phyloP scores from a whole-genome alignment of 2,329 filamentous ascomycete genomes.

The Colletotrichum melonis region DNA sequence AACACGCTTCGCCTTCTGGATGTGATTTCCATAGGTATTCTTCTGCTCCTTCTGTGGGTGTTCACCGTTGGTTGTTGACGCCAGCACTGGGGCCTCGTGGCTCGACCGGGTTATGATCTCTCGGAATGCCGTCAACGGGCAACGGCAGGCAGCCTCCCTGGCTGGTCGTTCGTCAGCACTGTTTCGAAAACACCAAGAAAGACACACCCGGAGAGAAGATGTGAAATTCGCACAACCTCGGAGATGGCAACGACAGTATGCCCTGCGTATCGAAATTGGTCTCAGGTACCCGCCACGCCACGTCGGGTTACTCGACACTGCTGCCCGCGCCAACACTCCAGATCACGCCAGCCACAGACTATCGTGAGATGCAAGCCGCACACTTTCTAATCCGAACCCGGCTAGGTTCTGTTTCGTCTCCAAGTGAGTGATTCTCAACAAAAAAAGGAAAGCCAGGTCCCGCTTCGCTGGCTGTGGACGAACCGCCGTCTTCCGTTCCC shows the following conservation, averaged over 20 bases:
- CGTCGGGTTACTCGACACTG: constrained; percentile 2
- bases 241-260: neutral
- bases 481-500: neutral
- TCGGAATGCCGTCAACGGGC: neutral
- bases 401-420: constrained; percentile 30
- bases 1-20: constrained; percentile 1
- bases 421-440: constrained; percentile 32
- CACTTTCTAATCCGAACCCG: constrained; percentile 19
- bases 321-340: constrained; percentile 8
- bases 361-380: constrained; percentile 30
- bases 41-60: neutral
- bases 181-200: neutral
- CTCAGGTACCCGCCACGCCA: constrained; percentile 33
- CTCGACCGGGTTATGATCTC: neutral
- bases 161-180: neutral
- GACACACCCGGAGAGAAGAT: neutral
- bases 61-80: neutral
- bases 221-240: neutral
- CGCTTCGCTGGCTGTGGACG: neutral
- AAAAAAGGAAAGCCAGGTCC: constrained; percentile 23
- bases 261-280: constrained; percentile 26
- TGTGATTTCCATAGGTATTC: neutral
- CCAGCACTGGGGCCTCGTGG: neutral
- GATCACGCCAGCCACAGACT: constrained; percentile 24
- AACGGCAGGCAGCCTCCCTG: neutral